These are phyloP conservation scores for Verticillium nubilum DNA, from an alignment of 2,329 filamentous ascomycete genomes.

Conservation along the genomic window DNA sequence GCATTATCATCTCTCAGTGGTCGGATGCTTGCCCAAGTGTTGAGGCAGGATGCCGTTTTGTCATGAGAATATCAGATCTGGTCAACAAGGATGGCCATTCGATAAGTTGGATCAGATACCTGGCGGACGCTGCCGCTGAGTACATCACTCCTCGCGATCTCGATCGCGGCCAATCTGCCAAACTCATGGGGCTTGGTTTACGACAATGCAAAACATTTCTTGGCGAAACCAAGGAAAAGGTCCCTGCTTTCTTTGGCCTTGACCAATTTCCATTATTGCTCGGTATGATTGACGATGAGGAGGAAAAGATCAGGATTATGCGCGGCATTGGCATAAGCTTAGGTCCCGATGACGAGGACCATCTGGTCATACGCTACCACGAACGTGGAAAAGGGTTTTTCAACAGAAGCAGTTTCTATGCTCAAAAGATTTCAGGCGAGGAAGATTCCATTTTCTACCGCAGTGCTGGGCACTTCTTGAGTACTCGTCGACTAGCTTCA, in stretches of 20 bases:
- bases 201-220: neutral
- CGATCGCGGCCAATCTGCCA: neutral
- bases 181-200: neutral
- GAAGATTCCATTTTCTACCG: neutral
- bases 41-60: neutral
- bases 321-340: neutral
- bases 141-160: neutral
- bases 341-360: neutral
- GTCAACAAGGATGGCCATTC: neutral
- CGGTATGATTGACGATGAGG: neutral
- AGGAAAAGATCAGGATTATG: neutral
- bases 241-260: neutral
- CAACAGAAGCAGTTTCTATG: neutral
- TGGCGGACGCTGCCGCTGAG: neutral
- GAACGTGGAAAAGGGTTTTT: neutral
- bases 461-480: neutral
- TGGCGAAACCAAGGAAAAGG: neutral
- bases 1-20: neutral
- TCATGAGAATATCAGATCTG: neutral
- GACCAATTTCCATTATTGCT: neutral
- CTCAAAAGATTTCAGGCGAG: neutral
- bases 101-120: neutral
- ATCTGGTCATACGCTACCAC: neutral
- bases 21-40: neutral
- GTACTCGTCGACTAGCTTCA: neutral